Evolutionary conservation across 2,329 filamentous ascomycete genomes (phyloP), one percentile per base, ranked within the genome.

Genomic region (Fusarium sp.): DNA sequence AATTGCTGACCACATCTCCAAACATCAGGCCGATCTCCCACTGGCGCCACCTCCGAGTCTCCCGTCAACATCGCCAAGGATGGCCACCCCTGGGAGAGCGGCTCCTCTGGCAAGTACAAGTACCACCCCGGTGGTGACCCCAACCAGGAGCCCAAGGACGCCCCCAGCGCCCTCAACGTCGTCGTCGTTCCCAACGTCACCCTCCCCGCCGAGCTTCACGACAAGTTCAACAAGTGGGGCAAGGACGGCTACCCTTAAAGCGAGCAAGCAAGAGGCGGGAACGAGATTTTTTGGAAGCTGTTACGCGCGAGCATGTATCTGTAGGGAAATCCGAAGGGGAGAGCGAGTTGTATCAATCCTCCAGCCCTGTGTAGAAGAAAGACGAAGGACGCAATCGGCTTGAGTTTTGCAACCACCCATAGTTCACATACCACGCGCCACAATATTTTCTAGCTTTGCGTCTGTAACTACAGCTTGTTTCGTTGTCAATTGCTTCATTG

Each of bases 181-280:
- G 94, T 97, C 75, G 90, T 99, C 79, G 86, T 99, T 60, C 96
- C 96, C 77, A 91, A 97, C 78, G 94, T 99, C 78, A 96, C 91
- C 78, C 86, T 98, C 74, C 94, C 96, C 78, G 93, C 91, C 93
- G 87, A 91, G 77, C 89, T 97, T 71, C 96, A 99, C 84, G 96
- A 99, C 76, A 91, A 91, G 85, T 98, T 91, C 89, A 99, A 99
- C 92, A 99, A 99, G 87, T 98, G 93, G 89, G 96, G 96, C 82
- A 98, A 98, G 89, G 96, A 98, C 74, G 94, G 93, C 75, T 98
- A 91, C 83, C 81, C 81, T 74, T 92, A 84, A 79, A 64, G 29
- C 42, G 14, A 44, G 20, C 40, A 25, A n/a, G 14, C 54, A 50
- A 62, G 40, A 65, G 25, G 36, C 23, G 34, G 62, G 27, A 58